Conservation (phyloP, 2,329 filamentous ascomycete species). For the Penicillium sp. region DNA sequence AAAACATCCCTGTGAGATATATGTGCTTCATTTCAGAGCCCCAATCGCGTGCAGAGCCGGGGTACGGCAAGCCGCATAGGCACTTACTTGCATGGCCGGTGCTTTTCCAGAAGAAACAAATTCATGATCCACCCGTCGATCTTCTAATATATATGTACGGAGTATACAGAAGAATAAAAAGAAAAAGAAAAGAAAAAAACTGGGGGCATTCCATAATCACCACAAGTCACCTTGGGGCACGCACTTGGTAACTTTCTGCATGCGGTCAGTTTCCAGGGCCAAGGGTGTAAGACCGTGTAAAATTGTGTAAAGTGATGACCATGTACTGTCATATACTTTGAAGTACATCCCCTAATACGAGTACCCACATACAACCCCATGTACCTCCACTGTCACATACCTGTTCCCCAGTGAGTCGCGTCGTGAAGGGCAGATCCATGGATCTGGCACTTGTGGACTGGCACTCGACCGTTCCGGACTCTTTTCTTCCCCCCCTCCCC, state of each 20-base stretch:
- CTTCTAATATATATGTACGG: background rate
- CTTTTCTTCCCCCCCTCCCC: constrained; percentile 22
- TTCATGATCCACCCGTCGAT: constrained; percentile 9
- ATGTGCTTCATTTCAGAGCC: background rate
- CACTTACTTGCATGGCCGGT: constrained; percentile 10
- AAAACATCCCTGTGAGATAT: background rate
- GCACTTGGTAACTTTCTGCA: constrained; percentile 26
- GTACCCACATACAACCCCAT: background rate
- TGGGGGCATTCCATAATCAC: constrained; percentile 17
- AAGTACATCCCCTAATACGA: constrained; percentile 12
- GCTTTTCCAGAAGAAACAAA: constrained; percentile 6
- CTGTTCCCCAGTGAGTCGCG: constrained; percentile 21
- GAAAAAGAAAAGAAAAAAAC: background rate
- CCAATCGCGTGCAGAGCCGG: constrained; percentile 3
- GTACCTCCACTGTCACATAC: constrained; percentile 3
- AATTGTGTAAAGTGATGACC: constrained; percentile 12
- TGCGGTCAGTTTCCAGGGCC: constrained; percentile 21
- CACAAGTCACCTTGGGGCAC: constrained; percentile 17
- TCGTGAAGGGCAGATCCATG: constrained; percentile 29
- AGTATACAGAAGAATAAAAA: background rate
- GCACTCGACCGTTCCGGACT: constrained; percentile 27
- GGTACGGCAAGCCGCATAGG: constrained; percentile 6
- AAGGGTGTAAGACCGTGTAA: constrained; percentile 16
- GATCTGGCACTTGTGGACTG: constrained; percentile 27
- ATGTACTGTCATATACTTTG: constrained; percentile 23